Base-by-base conservation (phyloP, 768 basidiomycete species). In the Termitomyces sp. region DNA sequence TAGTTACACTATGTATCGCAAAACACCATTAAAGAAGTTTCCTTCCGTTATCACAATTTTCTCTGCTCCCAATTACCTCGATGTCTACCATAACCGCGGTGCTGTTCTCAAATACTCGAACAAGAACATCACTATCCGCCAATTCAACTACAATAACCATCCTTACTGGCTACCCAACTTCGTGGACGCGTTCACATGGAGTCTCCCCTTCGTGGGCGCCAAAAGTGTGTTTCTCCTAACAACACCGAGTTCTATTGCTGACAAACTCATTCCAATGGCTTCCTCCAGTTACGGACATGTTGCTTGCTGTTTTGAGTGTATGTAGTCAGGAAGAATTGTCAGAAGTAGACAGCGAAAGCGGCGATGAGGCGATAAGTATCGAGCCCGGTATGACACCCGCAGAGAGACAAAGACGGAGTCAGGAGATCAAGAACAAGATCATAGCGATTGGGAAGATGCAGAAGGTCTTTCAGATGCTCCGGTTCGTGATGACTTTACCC, bases 151-250 rank as follows among this genome's bases (percentile, higher is more conserved):
- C 51, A 84, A 77, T 33, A 80, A 88, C n/a, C 92, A 95, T 66
- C 92, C 92, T 4, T 97, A 93, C 72, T 95, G 94, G 93, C 71
- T 98, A 32, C 95, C 95, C 0, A 97, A 97, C 75, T 97, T 97
- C 66, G 95, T 95, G 85, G 93, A 98, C 68, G 95, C 93, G 32
- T 98, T 98, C 69, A 96, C 95, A 12, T 98, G 95, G 96, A 93
- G 90, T 80, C 71, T 98, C 56, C 96, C 96, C 0, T 98, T 98
- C 69, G 95, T 98, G 5, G 95, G 95, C 53, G 87, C 93, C 62
- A 98, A 98, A 77, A 97, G 95, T 95, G 60, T 55, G 91, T 48
- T 6, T 42, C 6, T 37, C 14, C 4, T 32, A 9, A 36, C 18
- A 26, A 5, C 8, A 4, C 24, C 14, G 2, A 18, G 34, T 32